These are phyloP conservation scores for Pythium periplocum DNA, from an alignment of 352 stramenopile genomes.

Conservation along the genomic window DNA sequence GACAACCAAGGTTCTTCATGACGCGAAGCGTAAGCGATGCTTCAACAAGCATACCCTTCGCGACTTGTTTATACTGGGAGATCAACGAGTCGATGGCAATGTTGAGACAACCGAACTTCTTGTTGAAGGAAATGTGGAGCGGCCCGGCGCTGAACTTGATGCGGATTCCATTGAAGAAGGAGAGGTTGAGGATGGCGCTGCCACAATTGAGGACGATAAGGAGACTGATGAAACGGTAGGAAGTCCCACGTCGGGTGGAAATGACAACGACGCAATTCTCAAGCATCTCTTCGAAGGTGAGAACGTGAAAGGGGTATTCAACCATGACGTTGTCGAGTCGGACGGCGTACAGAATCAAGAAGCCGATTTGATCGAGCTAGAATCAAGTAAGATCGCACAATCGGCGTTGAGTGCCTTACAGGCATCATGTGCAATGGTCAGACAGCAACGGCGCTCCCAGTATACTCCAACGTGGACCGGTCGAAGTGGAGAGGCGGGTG, in stretches of 20 bases:
- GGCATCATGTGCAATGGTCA: conserved; percentile 69
- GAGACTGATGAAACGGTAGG: not conserved
- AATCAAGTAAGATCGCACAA: conserved; percentile 86
- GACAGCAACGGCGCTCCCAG: conserved; percentile 49
- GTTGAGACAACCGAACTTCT: conserved; percentile 93
- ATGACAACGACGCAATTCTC: conserved; percentile 86
- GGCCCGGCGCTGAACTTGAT: conserved; percentile 25
- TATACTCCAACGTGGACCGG: conserved; percentile 82
- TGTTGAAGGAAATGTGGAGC: conserved; percentile 75
- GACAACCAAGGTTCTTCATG: conserved; percentile 95
- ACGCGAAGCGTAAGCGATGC: conserved; percentile 94
- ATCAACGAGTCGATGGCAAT: conserved; percentile 49
- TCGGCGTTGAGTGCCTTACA: conserved; percentile 78
- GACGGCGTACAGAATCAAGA: conserved; percentile 86
- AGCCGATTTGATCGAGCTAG: conserved; percentile 88
- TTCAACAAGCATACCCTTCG: conserved; percentile 96
- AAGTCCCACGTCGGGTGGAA: conserved; percentile 11
- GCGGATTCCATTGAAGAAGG: conserved; percentile 11
- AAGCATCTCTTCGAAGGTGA: conserved; percentile 89
- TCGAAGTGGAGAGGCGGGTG: conserved; percentile 56
- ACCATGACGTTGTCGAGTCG: conserved; percentile 91
- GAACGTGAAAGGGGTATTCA: conserved; percentile 92
- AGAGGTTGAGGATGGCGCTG: conserved; percentile 22
- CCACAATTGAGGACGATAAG: conserved; percentile 3
- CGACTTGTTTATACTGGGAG: conserved; percentile 93